Evolutionary conservation across 345 rosid genomes (phyloP).

Genomic region (Crucihimalaya himalaica): DNA sequence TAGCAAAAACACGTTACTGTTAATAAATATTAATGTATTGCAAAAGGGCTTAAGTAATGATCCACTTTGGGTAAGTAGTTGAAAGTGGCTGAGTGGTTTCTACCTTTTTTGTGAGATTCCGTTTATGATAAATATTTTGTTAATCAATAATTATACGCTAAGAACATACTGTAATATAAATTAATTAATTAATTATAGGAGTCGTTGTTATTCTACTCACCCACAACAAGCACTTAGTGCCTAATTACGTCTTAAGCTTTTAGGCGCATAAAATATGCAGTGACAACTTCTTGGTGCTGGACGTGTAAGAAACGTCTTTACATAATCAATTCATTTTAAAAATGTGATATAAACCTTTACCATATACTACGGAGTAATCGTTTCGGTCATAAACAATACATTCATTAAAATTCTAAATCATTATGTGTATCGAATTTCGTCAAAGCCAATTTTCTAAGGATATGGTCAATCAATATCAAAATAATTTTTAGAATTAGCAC

Average conservation of each 20-base stretch:
- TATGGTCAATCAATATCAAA: conserved; percentile 10
- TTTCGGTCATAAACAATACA: not conserved
- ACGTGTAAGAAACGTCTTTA: conserved; percentile 38
- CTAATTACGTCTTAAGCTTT: conserved; percentile 34
- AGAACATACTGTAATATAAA: conserved; percentile 17
- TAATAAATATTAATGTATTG: conserved; percentile 11
- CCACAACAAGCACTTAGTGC: conserved; percentile 42
- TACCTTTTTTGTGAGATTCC: conserved; percentile 31
- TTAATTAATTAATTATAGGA: conserved; percentile 2
- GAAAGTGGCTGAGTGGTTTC: conserved; percentile 41
- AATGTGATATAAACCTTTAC: not conserved
- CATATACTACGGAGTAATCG: not conserved
- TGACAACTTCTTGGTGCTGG: conserved; percentile 35
- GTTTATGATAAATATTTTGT: not conserved
- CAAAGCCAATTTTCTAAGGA: conserved; percentile 7
- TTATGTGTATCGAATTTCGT: not conserved
- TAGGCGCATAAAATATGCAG: conserved; percentile 1
- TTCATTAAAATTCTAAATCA: too few species aligned
- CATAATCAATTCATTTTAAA: not conserved
- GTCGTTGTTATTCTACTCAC: conserved; percentile 40
- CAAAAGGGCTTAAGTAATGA: conserved; percentile 24
- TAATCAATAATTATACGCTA: conserved; percentile 7
- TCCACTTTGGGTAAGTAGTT: conserved; percentile 42
- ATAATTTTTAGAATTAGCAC: not conserved
- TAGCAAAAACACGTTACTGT: conserved; percentile 7